Evolutionary conservation across 352 stramenopile species (phyloP), one percentile per base, ranked within the genome.

Genomic region (Phytopythium montanum): DNA sequence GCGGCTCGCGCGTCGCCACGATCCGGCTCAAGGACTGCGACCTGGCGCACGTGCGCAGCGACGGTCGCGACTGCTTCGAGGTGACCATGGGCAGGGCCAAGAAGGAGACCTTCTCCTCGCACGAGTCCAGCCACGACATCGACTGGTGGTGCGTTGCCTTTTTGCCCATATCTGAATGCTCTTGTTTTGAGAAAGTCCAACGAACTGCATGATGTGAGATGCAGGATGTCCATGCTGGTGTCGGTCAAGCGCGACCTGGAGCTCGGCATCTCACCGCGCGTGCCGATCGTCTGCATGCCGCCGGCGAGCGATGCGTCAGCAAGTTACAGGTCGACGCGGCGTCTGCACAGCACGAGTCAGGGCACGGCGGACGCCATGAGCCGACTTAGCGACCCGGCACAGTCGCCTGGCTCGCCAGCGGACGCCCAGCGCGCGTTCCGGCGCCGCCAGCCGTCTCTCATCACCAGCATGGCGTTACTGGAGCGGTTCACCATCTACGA

Each of bases 401-500:
- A 48, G 23, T 46, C 53, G 21, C 2, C 38, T 28, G 25, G 25
- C 19, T 55, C 49, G 9, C 19, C 49, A n/a, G 36, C 3, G 12
- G 34, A 49, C 14, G 50, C 3, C 3, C 53, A 49, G 38, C 33
- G 53, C 6, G 53, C 36, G 3, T 60, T 88, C 34, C 79, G 74
- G 33, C 73, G 84, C 26, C 79, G 86, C 6, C 87, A 93, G 60
- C 84, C 83, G 6, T 78, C 73, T 36, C 65, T 95, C 26, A 62
- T 79, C 0, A 85, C 82, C 1, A 82, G 66, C 6, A 73, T 91
- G 39, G 79, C 72, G 38, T 66, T 84, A 3, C 91, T 94, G 45
- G 87, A 95, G 39, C 81, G 85, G 34, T 92, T 90, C 69, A 94
- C 83, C 19, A 85, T 95, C 54, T 94, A 92, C 56, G 85, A 95